A percentile compares a stretch with the other conserved stretches of the same genome.
Conservation (phyloP, 805 yeast species). For the Metschnikowia reukaufii region DNA sequence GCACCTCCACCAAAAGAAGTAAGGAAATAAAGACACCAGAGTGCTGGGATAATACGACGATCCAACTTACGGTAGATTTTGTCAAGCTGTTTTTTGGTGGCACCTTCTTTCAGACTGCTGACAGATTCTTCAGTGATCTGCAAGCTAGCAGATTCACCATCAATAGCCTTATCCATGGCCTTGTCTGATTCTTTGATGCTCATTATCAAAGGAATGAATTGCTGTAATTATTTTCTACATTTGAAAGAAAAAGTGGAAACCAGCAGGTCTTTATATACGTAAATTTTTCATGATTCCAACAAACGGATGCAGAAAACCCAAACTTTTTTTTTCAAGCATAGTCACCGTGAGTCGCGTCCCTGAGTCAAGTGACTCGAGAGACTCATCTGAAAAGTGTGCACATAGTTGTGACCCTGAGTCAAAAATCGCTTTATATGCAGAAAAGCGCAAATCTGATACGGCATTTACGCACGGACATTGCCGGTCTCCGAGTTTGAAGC, state of each 20-base stretch:
- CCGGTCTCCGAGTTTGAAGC: not conserved
- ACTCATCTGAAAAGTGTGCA: too few relatives aligned
- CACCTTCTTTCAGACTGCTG: not conserved
- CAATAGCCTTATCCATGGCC: not conserved
- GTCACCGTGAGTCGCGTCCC: not conserved
- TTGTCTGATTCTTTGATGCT: constrained; percentile 3
- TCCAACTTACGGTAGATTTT: constrained; percentile 63
- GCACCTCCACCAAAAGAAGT: constrained; percentile 77
- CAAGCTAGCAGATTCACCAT: not conserved
- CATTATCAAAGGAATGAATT: not conserved
- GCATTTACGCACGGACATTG: not conserved
- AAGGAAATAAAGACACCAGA: constrained; percentile 76
- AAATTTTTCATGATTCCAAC: not conserved
- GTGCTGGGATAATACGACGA: constrained; percentile 71
- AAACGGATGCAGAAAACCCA: not conserved
- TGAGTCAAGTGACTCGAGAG: not conserved
- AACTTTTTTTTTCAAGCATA: not conserved
- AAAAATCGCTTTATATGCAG: not conserved
- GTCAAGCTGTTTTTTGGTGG: constrained; percentile 37
- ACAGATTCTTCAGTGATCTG: constrained; percentile 2
- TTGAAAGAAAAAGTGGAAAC: not conserved
- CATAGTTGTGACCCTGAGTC: not conserved
- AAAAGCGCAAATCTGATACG: not conserved
- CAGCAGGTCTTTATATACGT: not conserved
- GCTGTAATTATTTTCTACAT: too few relatives aligned